These are phyloP conservation scores for Rickenella mellea DNA, from an alignment of 768 basidiomycete species.

Conservation along the genomic window DNA sequence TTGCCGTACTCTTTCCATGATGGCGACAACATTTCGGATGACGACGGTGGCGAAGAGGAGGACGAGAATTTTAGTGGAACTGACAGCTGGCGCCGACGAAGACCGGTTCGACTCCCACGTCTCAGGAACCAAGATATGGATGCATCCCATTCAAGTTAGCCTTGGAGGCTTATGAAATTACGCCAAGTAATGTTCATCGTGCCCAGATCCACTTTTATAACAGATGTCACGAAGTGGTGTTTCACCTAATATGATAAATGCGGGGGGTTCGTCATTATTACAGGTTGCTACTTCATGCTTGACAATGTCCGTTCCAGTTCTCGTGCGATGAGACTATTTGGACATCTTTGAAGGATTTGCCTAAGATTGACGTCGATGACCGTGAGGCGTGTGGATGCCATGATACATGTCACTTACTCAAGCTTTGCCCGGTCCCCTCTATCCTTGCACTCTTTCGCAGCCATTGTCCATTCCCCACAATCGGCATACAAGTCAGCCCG, in stretches of 20 bases:
- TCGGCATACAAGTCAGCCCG: conserved; percentile 82
- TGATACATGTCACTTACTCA: conserved; percentile 52
- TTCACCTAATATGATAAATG: neutral
- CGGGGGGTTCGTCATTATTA: neutral
- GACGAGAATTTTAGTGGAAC: conserved; percentile 22
- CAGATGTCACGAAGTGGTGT: neutral
- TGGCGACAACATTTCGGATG: conserved; percentile 27
- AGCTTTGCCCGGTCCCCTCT: conserved; percentile 75
- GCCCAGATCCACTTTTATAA: neutral
- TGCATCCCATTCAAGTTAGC: neutral
- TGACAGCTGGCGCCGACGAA: neutral
- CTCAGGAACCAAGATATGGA: neutral
- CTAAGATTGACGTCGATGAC: conserved; percentile 27
- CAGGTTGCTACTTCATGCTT: conserved; percentile 46
- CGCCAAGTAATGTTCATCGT: too few species aligned
- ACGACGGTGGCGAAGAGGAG: conserved; percentile 32
- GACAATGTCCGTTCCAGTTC: conserved; percentile 62
- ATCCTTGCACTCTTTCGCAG: conserved; percentile 86
- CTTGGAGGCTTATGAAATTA: neutral
- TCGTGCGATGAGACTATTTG: conserved; percentile 70
- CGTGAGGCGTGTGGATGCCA: neutral
- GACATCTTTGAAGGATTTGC: conserved; percentile 61
- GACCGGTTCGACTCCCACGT: neutral
- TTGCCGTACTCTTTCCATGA: conserved; percentile 63
- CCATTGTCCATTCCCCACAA: conserved; percentile 85